Evolutionary conservation across 1,284 basidiomycete genomes (phyloP).

Genomic region (Apiotrichum domesticum): DNA sequence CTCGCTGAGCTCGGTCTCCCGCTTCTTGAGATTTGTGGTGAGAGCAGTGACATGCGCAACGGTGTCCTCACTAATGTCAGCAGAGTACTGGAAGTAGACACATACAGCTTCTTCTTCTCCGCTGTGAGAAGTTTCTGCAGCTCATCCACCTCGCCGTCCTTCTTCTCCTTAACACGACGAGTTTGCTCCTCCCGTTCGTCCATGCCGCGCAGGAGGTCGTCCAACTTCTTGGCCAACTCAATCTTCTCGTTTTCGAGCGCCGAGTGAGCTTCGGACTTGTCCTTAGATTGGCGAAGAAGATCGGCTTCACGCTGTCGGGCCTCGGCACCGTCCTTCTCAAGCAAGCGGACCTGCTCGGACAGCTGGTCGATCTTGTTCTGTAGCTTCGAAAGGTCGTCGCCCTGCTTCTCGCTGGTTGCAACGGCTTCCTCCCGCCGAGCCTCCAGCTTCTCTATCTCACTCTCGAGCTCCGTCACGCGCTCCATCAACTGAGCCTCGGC

Average conservation of each 20-base stretch:
- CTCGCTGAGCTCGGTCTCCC: slow-evolving; percentile 74
- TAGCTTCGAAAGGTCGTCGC: slow-evolving; percentile 25
- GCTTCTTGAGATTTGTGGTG: slow-evolving; percentile 62
- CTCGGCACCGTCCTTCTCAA: slow-evolving; percentile 69
- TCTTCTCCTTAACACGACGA: slow-evolving; percentile 65
- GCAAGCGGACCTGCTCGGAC: slow-evolving; percentile 69
- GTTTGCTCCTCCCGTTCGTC: slow-evolving; percentile 75
- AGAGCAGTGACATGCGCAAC: slow-evolving; percentile 58
- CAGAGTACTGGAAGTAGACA: slow-evolving; percentile 4
- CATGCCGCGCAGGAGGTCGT: slow-evolving; percentile 66
- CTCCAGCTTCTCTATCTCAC: slow-evolving; percentile 77
- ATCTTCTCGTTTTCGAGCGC: slow-evolving; percentile 53
- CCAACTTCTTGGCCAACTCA: slow-evolving; percentile 59
- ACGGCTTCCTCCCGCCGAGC: slow-evolving; percentile 73
- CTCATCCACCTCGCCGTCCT: slow-evolving; percentile 62
- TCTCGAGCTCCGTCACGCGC: slow-evolving; percentile 70
- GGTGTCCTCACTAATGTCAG: slow-evolving; percentile 54
- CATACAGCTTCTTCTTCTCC: slow-evolving; percentile 65
- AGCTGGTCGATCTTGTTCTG: slow-evolving; percentile 64
- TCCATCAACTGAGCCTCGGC: slow-evolving; percentile 79
- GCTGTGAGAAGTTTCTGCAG: slow-evolving; percentile 64
- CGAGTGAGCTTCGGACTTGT: slow-evolving; percentile 25
- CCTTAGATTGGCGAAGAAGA: slow-evolving; percentile 45
- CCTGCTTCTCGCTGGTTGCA: slow-evolving; percentile 16
- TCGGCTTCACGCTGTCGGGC: slow-evolving; percentile 63